Conservation (phyloP, 371 early-diverging fungal species). For the Paraphysoderma sedebokerense region DNA sequence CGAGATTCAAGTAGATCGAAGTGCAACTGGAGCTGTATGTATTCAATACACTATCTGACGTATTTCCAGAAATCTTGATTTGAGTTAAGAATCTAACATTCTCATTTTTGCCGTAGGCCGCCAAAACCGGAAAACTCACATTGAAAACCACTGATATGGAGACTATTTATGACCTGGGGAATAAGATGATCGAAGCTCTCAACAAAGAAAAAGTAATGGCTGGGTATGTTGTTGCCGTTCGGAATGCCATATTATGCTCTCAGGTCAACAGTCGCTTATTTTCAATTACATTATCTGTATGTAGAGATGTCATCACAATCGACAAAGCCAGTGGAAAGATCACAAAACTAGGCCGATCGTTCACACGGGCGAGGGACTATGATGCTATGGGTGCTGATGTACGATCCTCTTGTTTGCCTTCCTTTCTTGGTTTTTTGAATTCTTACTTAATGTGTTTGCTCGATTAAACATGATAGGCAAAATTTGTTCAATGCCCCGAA, state of each 20-base stretch:
- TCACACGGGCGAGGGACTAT: constrained; percentile 84
- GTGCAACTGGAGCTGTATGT: constrained; percentile 70
- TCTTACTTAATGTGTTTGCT: background rate
- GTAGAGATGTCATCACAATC: constrained; percentile 90
- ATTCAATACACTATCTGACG: background rate
- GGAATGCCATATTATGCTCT: background rate
- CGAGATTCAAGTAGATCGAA: constrained; percentile 89
- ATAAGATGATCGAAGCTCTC: constrained; percentile 93
- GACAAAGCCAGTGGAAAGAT: constrained; percentile 98
- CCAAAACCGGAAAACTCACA: constrained; percentile 90
- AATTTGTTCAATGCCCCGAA: constrained; percentile 97
- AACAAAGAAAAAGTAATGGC: constrained; percentile 95
- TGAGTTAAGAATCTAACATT: background rate
- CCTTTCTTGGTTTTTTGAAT: background rate
- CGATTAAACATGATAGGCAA: constrained; percentile 31
- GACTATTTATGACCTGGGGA: constrained; percentile 95
- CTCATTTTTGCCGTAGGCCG: constrained; percentile 23
- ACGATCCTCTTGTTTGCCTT: constrained; percentile 7
- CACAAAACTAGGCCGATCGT: constrained; percentile 89
- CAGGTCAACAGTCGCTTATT: background rate
- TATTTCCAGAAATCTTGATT: background rate
- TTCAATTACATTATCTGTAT: background rate
- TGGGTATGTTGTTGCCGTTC: constrained; percentile 32
- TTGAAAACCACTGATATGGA: constrained; percentile 99
- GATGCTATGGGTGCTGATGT: constrained; percentile 92